These are phyloP conservation scores for Phytophthora europaea DNA, from an alignment of 352 stramenopile genomes.

Conservation along the genomic window DNA sequence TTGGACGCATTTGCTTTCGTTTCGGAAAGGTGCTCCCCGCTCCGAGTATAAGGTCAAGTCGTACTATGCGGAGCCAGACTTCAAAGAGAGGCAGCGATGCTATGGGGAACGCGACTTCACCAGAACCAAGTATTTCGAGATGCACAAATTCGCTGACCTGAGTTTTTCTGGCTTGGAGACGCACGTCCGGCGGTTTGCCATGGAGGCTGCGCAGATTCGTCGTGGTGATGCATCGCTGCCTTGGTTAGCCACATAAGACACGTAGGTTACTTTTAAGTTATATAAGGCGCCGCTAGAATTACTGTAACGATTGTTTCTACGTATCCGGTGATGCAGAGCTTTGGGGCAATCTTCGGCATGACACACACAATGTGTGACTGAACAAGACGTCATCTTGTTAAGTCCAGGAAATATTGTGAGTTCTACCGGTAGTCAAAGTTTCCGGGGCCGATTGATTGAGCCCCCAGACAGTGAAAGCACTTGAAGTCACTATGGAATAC, in stretches of 20 bases:
- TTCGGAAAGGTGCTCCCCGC: constrained; percentile 46
- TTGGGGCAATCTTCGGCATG: too few relatives aligned
- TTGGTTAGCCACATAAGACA: neutral
- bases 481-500: too few relatives aligned
- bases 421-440: too few relatives aligned
- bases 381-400: too few relatives aligned
- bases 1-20: constrained; percentile 73
- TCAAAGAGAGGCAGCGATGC: constrained; percentile 58
- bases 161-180: constrained; percentile 39
- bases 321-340: neutral
- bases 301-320: neutral
- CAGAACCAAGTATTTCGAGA: constrained; percentile 40
- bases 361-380: too few relatives aligned
- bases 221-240: neutral
- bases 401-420: too few relatives aligned
- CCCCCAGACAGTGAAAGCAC: too few relatives aligned
- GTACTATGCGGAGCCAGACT: constrained; percentile 44
- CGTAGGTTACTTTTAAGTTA: neutral
- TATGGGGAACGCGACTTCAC: constrained; percentile 53
- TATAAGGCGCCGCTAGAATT: neutral
- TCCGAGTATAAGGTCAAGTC: constrained; percentile 63
- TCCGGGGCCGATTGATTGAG: too few relatives aligned
- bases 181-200: constrained; percentile 40
- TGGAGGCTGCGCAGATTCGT: constrained; percentile 31
- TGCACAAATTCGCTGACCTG: constrained; percentile 35